phyloP scores from a whole-genome alignment of 257 asterid species.

The Lithospermum erythrorhizon region DNA sequence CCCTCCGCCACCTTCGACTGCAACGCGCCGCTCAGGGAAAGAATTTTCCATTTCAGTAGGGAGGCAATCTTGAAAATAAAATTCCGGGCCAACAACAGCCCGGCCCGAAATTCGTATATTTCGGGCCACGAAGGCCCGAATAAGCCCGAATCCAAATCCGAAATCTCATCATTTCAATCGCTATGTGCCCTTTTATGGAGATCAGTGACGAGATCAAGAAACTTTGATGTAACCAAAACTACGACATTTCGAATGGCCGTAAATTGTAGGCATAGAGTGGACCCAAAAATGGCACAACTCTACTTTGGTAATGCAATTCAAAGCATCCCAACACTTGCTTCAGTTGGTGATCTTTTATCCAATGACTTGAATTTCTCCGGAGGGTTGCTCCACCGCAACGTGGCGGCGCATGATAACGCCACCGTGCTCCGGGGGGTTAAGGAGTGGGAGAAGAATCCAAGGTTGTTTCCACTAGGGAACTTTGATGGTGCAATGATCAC shows the following conservation, averaged over 20 bases:
- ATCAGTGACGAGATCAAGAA: constrained; percentile 78
- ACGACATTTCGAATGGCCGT: constrained; percentile 96
- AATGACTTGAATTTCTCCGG: constrained; percentile 63
- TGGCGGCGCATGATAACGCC: constrained; percentile 47
- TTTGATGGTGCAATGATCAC: constrained; percentile 96
- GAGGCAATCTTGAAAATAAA: constrained; percentile 61
- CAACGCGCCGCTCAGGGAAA: constrained; percentile 65
- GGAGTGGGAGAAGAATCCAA: constrained; percentile 59
- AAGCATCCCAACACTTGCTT: constrained; percentile 59
- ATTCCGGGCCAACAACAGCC: constrained; percentile 33
- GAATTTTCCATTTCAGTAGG: constrained; percentile 62
- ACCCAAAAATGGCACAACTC: constrained; percentile 56
- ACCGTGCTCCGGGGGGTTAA: constrained; percentile 55
- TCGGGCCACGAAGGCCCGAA: constrained; percentile 16
- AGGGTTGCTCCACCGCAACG: constrained; percentile 50
- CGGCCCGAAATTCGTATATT: constrained; percentile 11
- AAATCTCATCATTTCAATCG: constrained; percentile 82
- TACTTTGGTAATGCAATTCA: constrained; percentile 86
- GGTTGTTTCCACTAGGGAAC: constrained; percentile 80
- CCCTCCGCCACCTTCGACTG: constrained; percentile 76
- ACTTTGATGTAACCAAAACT: constrained; percentile 29
- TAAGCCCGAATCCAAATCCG: constrained; percentile 24
- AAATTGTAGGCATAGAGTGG: constrained; percentile 75
- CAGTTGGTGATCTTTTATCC: constrained; percentile 39
- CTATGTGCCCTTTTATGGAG: constrained; percentile 77